Evolutionary conservation across 2,329 filamentous ascomycete species (phyloP), one percentile per base, ranked within the genome.

Genomic region (Sclerotiophoma versabilis): DNA sequence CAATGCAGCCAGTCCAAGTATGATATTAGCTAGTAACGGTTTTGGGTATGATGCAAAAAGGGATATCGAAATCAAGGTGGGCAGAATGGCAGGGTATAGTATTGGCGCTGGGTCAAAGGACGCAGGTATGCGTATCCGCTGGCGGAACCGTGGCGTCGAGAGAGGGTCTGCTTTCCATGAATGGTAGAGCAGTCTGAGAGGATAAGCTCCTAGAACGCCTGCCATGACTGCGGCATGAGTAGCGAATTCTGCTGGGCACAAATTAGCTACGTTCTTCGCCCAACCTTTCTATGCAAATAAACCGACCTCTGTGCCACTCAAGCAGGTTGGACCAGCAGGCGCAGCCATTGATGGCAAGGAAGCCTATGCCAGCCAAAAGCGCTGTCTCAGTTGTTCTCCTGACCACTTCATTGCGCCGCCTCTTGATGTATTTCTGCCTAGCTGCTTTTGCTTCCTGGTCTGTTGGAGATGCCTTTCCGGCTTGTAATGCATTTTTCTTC

Each of bases 101-200:
- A 96, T 81, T 10, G 93, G 91, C 6, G 93, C 93, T 2, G 92
- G 93, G 69, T 98, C 93, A 75, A 97, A 96, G n/a, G 84, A 82
- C 4, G 86, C 78, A 0, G 92, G 92, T 30, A 96, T 79, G 33
- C 82, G 81, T 65, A 87, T 84, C 42, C 80, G 79, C 60, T 71
- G 76, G 43, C 76, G 64, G 44, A 74, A 64, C 27, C 71, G 72
- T 29, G 65, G 59, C 17, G 57, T 60, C 7, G 71, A 70, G 9
- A 59, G 41, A 22, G 62, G 57, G 2, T 64, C 52, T 54, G 62
- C 60, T 38, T 48, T 58, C 58, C 63, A 66, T 10, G 70, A 74
- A 49, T 66, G 68, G 37, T 63, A 62, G 2, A 78, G 61, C 5
- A 79, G 59, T 44, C 77, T 65, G 15, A 77, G 45, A 9, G 76